Conservation (phyloP, 306 rosid genomes). For the Urtica urens region DNA sequence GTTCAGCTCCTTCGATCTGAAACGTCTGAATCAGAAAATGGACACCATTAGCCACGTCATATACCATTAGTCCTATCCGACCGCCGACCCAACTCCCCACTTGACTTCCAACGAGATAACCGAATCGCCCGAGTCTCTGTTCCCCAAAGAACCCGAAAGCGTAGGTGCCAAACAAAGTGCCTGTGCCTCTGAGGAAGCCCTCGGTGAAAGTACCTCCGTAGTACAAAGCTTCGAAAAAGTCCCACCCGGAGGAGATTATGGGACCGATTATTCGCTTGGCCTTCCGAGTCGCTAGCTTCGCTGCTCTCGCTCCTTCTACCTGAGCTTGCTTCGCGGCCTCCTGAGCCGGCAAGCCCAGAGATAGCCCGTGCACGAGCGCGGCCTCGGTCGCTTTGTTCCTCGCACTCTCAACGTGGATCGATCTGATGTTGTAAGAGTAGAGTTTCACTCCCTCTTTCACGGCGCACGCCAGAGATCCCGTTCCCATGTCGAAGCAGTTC, state of each 20-base stretch:
- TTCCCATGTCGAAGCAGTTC: slow-evolving; percentile 60
- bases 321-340: slow-evolving; percentile 48
- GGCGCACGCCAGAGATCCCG: slow-evolving; percentile 59
- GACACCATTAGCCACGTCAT: slow-evolving; percentile 70
- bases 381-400: slow-evolving; percentile 35
- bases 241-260: slow-evolving; percentile 80
- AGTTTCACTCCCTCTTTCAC: slow-evolving; percentile 77
- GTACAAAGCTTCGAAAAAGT: slow-evolving; percentile 75
- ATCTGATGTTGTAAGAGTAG: slow-evolving; percentile 51
- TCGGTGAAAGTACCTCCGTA: slow-evolving; percentile 64
- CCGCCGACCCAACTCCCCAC: slow-evolving; percentile 93
- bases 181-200: slow-evolving; percentile 62
- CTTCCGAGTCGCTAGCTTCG: slow-evolving; percentile 48
- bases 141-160: slow-evolving; percentile 61
- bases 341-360: slow-evolving; percentile 35
- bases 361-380: slow-evolving; percentile 43
- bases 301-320: slow-evolving; percentile 67
- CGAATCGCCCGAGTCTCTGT: slow-evolving; percentile 64
- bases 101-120: slow-evolving; percentile 82
- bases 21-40: slow-evolving; percentile 44
- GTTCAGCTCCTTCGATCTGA: slow-evolving; percentile 21
- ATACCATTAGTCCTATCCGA: slow-evolving; percentile 68
- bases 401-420: slow-evolving; percentile 57
- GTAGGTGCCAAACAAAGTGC: slow-evolving; percentile 66
- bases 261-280: slow-evolving; percentile 65